A percentile compares a stretch with the other conserved stretches of the same genome.
Conservation (phyloP, 2,329 filamentous ascomycete genomes). For the Rhinocladiella mackenziei region DNA sequence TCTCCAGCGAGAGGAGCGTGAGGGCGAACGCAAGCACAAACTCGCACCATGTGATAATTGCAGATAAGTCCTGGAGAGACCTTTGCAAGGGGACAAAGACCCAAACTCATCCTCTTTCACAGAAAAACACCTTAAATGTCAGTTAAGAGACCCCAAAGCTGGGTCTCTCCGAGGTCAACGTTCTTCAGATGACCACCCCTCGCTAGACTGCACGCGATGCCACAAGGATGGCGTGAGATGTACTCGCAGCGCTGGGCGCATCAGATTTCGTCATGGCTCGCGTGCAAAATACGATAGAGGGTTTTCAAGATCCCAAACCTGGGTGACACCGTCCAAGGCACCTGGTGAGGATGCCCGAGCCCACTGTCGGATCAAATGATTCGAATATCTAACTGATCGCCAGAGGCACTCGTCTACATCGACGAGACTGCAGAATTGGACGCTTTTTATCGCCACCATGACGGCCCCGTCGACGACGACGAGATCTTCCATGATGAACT, state of each 20-base stretch:
- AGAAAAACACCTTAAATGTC: conserved; percentile 21
- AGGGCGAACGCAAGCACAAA: conserved; percentile 11
- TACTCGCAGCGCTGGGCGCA: conserved; percentile 9
- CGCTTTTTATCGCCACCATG: conserved; percentile 18
- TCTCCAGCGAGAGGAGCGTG: too few relatives aligned
- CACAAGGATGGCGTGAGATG: conserved; percentile 16
- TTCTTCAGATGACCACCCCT: conserved; percentile 11
- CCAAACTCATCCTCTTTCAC: conserved; percentile 8
- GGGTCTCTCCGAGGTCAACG: neutral
- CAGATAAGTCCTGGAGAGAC: too few relatives aligned
- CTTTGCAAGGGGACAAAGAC: too few relatives aligned
- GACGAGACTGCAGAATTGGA: conserved; percentile 30
- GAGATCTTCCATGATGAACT: too few relatives aligned
- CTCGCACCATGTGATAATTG: conserved; percentile 15
- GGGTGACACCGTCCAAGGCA: conserved; percentile 32
- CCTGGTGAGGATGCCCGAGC: neutral
- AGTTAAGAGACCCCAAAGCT: too few relatives aligned
- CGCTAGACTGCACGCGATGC: conserved; percentile 13
- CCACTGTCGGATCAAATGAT: neutral
- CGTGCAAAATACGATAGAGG: conserved; percentile 33
- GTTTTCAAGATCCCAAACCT: conserved; percentile 35
- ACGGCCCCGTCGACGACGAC: neutral
- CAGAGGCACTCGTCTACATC: conserved; percentile 27
- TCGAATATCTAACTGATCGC: neutral
- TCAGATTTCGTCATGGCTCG: conserved; percentile 35